Evolutionary conservation across 78 protist species (phyloP).

Genomic region (Chrysochromulina parva): DNA sequence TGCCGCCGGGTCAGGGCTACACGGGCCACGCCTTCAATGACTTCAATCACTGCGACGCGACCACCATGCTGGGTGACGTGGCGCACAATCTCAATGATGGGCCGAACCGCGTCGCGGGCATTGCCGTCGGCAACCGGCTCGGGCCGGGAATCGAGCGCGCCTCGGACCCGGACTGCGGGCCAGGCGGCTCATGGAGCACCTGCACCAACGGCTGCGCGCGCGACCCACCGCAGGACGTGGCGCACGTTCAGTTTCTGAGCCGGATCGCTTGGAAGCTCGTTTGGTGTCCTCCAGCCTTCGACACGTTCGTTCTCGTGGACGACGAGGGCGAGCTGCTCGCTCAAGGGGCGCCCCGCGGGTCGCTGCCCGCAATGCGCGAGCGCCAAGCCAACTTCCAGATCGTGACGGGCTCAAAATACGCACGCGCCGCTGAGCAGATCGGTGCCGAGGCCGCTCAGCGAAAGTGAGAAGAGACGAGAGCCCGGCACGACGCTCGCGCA

Average conservation of each 20-base stretch:
- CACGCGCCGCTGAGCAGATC: not conserved
- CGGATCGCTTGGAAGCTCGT: conserved; percentile 9
- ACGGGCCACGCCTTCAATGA: conserved; percentile 31
- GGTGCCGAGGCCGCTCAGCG: not conserved
- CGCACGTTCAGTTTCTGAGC: not conserved
- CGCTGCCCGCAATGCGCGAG: not conserved
- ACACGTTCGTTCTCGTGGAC: not conserved
- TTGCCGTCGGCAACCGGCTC: not conserved
- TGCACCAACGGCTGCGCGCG: not conserved
- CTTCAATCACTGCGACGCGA: conserved; percentile 16
- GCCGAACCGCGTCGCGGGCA: not conserved
- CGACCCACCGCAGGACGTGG: conserved; percentile 10
- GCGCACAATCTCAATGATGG: not conserved
- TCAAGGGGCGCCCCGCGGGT: not conserved
- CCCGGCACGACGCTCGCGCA: no score
- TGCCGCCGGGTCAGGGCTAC: not conserved
- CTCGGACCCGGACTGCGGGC: not conserved
- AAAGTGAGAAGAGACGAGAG: no score
- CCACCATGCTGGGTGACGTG: not conserved
- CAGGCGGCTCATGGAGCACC: not conserved
- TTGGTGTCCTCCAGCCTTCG: not conserved
- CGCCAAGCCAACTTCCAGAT: not conserved
- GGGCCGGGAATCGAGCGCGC: not conserved
- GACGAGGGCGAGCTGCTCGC: not conserved
- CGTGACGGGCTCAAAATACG: not conserved